phyloP scores from a whole-genome alignment of 148 eudicot genomes.

The Arbutus unedo region DNA sequence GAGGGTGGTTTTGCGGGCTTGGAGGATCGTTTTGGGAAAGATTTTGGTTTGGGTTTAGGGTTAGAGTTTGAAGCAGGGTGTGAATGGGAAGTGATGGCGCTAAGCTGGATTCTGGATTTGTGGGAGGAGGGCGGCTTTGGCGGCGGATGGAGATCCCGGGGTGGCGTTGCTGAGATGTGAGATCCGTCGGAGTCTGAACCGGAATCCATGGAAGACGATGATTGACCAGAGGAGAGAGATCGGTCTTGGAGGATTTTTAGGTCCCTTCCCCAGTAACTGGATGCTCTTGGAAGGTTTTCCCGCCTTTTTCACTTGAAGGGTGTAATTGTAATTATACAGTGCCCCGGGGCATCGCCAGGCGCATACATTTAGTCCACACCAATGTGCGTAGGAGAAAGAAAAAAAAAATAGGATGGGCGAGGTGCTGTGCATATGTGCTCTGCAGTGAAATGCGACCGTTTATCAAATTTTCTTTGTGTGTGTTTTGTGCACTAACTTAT shows the following conservation, averaged over 20 bases:
- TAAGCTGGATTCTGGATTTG: slow-evolving; percentile 23
- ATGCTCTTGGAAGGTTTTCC: background rate
- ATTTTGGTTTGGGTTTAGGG: slow-evolving; percentile 16
- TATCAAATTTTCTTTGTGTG: too few species aligned
- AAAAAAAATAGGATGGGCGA: too few species aligned
- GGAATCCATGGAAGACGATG: slow-evolving; percentile 43
- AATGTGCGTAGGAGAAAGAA: too few species aligned
- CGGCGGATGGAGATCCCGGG: slow-evolving; percentile 33
- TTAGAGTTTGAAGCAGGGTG: slow-evolving; percentile 20
- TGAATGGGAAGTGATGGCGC: slow-evolving; percentile 11
- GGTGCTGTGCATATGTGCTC: too few species aligned
- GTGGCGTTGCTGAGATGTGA: slow-evolving; percentile 89
- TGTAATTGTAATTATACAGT: background rate
- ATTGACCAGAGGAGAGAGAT: background rate
- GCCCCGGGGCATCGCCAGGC: too few species aligned
- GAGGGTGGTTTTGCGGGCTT: slow-evolving; percentile 15
- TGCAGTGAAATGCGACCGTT: too few species aligned
- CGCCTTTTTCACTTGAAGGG: background rate
- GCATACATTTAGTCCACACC: too few species aligned
- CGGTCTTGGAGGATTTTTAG: background rate
- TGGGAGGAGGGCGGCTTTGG: slow-evolving; percentile 23
- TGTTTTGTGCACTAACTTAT: too few species aligned
- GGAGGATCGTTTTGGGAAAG: slow-evolving; percentile 18
- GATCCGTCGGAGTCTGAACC: slow-evolving; percentile 89
- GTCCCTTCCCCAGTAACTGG: background rate